Base-by-base conservation (phyloP, 371 early-diverging fungal genomes). In the Mucor piriformis region DNA sequence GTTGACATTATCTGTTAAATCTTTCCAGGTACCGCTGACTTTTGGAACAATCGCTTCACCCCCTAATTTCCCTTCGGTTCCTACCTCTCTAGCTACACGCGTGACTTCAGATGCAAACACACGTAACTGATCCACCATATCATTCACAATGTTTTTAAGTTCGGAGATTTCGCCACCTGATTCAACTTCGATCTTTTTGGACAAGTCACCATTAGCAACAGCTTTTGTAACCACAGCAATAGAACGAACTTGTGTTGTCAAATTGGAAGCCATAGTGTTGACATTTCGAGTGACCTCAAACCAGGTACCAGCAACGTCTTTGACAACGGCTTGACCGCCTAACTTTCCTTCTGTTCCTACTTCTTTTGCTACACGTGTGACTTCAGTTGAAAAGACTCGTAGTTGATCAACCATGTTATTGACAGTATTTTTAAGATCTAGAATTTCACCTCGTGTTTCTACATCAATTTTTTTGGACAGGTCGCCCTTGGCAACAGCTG, bases 11-110 rank as follows among this genome's bases (percentile, higher is more conserved):
- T 83, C 81, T 0, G 89, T 89, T 12, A 87, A 64, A 24, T 83
- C 86, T 43, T 79, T 82, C 89, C 89, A 88, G 0, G 79, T 84
- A 21, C 89, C 89, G 38, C 61, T 82, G 2, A 83, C 83, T 24
- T 75, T 77, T 23, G 77, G 66, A 0, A 86, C 87, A 1, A 27
- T 25, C 10, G 79, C 80, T 38, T 79, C 74, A 0, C 80, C 77
- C 5, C 85, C 69, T 50, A 81, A 48, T 78, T 71, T 68, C 7
- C 88, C 86, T 21, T 86, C 84, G 0, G 85, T 85, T 0, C 84
- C 86, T 29, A 58, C 50, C 68, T 83, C 82, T 32, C 61, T 60
- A 4, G 85, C 78, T 6, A 86, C 83, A 25, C 87, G 75, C 0
- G 73, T 66, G 0, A 80, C 75, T 55, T 80, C 81, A 11, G 66